Evolutionary conservation across 495 filamentous ascomycete genomes (phyloP).

Genomic region (Parathielavia hyrcaniae): DNA sequence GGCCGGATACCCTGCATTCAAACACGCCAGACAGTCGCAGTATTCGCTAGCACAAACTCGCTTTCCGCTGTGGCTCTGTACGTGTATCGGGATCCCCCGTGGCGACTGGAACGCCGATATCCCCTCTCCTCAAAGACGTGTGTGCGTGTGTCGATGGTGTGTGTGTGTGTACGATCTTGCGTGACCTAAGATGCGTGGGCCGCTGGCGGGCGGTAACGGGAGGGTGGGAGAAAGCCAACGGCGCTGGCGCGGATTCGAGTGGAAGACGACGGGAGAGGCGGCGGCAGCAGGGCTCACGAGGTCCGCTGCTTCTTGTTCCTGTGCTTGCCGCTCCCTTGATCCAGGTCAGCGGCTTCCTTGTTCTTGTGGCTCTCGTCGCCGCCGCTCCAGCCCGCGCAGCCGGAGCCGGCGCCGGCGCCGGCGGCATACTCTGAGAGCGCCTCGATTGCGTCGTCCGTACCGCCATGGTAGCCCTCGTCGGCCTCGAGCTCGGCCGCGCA

Average conservation of each 20-base stretch:
- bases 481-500: slow-evolving; percentile 27
- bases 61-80: neutral
- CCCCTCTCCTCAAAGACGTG: neutral
- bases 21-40: too few relatives aligned
- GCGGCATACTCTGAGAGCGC: slow-evolving; percentile 1
- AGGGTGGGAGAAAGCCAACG: too few relatives aligned
- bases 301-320: slow-evolving; percentile 23
- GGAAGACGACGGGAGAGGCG: too few relatives aligned
- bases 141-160: neutral
- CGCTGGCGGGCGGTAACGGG: neutral
- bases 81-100: neutral
- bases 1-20: too few relatives aligned
- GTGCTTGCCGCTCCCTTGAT: slow-evolving; percentile 17
- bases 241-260: neutral
- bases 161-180: neutral
- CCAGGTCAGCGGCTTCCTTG: slow-evolving; percentile 15
- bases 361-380: neutral
- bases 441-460: slow-evolving; percentile 22
- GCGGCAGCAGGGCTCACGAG: slow-evolving; percentile 13
- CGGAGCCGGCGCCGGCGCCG: too few relatives aligned
- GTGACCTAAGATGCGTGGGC: neutral
- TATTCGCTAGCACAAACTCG: too few relatives aligned
- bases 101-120: neutral
- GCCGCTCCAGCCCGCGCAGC: neutral
- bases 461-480: slow-evolving; percentile 32